These are phyloP conservation scores for Hypoxylon sp. DNA, from an alignment of 2,329 filamentous ascomycete species.

Conservation along the genomic window DNA sequence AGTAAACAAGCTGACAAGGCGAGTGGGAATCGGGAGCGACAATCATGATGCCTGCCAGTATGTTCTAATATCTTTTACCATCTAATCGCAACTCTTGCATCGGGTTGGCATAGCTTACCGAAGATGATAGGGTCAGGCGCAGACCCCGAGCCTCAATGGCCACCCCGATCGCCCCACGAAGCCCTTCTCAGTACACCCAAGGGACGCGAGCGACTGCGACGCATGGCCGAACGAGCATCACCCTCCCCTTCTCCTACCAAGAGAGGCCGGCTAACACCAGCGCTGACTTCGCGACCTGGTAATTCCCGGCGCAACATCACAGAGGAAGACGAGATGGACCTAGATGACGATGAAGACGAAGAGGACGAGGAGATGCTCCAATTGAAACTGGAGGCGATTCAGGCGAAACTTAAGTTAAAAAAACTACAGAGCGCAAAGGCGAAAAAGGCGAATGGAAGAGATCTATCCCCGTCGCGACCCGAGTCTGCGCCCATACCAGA, in stretches of 20 bases:
- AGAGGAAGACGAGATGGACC: constrained; percentile 47
- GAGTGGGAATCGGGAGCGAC: constrained; percentile 24
- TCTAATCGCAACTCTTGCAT: constrained; percentile 18
- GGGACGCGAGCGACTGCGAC: constrained; percentile 78
- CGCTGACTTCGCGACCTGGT: constrained; percentile 31
- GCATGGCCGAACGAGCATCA: constrained; percentile 71
- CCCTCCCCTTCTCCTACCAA: constrained; percentile 74
- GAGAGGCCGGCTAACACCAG: constrained; percentile 51
- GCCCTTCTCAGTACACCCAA: constrained; percentile 74
- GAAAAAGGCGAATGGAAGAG: constrained; percentile 40
- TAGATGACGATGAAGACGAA: constrained; percentile 66
- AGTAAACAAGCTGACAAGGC: constrained; percentile 18
- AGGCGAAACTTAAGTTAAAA: constrained; percentile 87
- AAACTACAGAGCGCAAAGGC: constrained; percentile 76
- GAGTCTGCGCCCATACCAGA: constrained; percentile 34
- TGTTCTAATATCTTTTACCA: constrained; percentile 19
- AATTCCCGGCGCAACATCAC: constrained; percentile 27
- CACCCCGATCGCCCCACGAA: constrained; percentile 72
- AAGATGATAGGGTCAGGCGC: constrained; percentile 40
- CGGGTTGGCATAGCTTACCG: constrained; percentile 26
- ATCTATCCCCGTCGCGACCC: constrained; percentile 18
- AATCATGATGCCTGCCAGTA: constrained; percentile 41
- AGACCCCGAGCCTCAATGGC: constrained; percentile 66
- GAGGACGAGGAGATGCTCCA: constrained; percentile 89
- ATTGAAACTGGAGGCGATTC: constrained; percentile 85